Conservation (phyloP, 164 flowering plant species). For the Vitis labrusca region DNA sequence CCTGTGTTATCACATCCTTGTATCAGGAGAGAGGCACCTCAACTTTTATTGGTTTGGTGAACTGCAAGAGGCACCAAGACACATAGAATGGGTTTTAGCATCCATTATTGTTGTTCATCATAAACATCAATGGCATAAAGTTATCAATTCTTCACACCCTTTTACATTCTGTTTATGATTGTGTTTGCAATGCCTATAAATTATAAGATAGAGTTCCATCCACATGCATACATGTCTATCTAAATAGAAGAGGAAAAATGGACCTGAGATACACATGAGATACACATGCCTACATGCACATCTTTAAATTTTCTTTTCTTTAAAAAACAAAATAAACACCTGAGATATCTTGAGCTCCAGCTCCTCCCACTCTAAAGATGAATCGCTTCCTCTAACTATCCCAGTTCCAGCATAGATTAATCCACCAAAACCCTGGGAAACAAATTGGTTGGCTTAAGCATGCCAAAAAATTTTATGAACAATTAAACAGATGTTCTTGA, state of each 20-base stretch:
- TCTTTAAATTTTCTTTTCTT: no score
- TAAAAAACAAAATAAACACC: slow-evolving; percentile 33
- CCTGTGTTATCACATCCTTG: slow-evolving; percentile 15
- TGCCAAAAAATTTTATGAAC: background rate
- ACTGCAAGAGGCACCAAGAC: slow-evolving; percentile 43
- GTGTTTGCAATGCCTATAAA: no score
- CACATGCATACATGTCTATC: background rate
- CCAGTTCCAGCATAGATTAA: slow-evolving; percentile 92
- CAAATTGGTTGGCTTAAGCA: slow-evolving; percentile 1
- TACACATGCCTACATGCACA: background rate
- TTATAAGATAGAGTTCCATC: background rate
- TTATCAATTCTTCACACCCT: no score
- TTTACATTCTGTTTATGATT: no score
- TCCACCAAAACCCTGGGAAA: slow-evolving; percentile 65
- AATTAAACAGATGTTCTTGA: no score
- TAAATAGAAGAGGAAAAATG: no score
- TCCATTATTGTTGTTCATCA: no score
- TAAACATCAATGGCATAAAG: no score
- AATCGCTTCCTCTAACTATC: slow-evolving; percentile 79
- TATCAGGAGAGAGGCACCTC: slow-evolving; percentile 36
- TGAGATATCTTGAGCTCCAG: slow-evolving; percentile 90
- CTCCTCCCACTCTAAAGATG: slow-evolving; percentile 89
- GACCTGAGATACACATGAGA: no score
- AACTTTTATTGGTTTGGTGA: slow-evolving; percentile 63
- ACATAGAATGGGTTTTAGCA: background rate